phyloP scores from a whole-genome alignment of 1,284 basidiomycete genomes.

The Puccinia horiana region DNA sequence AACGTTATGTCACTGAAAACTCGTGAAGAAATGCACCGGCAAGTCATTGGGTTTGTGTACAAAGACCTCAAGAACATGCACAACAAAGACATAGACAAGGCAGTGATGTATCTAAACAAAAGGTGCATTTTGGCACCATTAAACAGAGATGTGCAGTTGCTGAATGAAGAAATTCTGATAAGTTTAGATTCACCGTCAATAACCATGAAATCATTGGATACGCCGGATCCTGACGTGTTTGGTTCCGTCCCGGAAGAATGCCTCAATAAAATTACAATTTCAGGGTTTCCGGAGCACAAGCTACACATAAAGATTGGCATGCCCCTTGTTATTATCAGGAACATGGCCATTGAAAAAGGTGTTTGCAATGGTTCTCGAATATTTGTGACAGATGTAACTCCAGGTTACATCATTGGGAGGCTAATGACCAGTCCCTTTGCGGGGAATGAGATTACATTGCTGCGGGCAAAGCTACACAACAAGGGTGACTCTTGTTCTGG shows the following conservation, averaged over 20 bases:
- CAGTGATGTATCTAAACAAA: background rate
- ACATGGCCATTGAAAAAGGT: background rate
- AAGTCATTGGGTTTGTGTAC: too few species aligned
- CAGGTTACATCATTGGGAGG: too few species aligned
- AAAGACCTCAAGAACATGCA: too few species aligned
- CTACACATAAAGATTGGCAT: background rate
- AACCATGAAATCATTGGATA: background rate
- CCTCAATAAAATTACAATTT: background rate
- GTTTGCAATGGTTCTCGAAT: constrained; percentile 14
- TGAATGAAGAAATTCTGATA: background rate
- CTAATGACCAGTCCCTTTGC: too few species aligned
- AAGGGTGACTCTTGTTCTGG: too few species aligned
- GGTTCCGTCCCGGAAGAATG: background rate
- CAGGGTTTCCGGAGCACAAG: background rate
- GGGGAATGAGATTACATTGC: too few species aligned
- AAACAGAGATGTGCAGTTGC: too few species aligned
- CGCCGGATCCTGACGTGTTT: background rate
- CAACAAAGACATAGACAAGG: too few species aligned
- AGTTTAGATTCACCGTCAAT: background rate
- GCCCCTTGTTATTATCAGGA: background rate
- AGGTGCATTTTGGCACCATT: background rate
- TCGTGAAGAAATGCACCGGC: too few species aligned
- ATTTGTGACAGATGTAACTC: too few species aligned
- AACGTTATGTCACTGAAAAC: too few species aligned
- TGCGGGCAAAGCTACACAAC: too few species aligned